These are phyloP conservation scores for Microsporum ferrugineum DNA, from an alignment of 2,329 filamentous ascomycete species.

Conservation along the genomic window DNA sequence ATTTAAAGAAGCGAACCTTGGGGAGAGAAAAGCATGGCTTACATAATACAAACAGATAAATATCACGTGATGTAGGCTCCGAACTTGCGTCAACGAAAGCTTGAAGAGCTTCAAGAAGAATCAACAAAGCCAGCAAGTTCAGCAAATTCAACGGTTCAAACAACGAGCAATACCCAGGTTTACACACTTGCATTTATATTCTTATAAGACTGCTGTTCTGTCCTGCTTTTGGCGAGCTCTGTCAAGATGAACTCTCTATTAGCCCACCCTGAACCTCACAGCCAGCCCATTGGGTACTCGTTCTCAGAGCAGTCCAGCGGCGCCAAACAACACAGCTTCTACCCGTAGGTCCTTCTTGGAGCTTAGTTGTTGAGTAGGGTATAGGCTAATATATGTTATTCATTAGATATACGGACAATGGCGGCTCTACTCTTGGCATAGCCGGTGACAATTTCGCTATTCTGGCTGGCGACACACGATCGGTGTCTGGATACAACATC, in stretches of 20 bases:
- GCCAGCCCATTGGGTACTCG: constrained; percentile 48
- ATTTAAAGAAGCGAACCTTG: neutral
- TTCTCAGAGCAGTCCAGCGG: constrained; percentile 44
- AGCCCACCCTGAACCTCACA: constrained; percentile 38
- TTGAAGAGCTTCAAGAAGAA: neutral
- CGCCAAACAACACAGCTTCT: constrained; percentile 67
- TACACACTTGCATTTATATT: neutral
- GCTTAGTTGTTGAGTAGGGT: constrained; percentile 5
- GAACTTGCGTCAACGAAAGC: neutral
- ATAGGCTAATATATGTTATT: neutral
- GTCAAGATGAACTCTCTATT: constrained; percentile 45
- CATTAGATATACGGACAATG: constrained; percentile 79
- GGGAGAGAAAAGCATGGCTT: neutral
- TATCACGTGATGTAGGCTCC: neutral
- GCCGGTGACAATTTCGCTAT: constrained; percentile 89
- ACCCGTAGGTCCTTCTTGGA: constrained; percentile 55
- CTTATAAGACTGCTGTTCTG: neutral
- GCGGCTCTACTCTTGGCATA: constrained; percentile 90
- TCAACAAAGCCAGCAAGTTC: neutral
- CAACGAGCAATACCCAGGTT: neutral
- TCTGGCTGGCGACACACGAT: constrained; percentile 92
- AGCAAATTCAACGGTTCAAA: neutral
- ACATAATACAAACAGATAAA: neutral
- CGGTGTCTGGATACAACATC: constrained; percentile 95
- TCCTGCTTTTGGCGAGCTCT: neutral